Base-by-base conservation (phyloP, 2,329 filamentous ascomycete species). In the Ophiostoma sp. region DNA sequence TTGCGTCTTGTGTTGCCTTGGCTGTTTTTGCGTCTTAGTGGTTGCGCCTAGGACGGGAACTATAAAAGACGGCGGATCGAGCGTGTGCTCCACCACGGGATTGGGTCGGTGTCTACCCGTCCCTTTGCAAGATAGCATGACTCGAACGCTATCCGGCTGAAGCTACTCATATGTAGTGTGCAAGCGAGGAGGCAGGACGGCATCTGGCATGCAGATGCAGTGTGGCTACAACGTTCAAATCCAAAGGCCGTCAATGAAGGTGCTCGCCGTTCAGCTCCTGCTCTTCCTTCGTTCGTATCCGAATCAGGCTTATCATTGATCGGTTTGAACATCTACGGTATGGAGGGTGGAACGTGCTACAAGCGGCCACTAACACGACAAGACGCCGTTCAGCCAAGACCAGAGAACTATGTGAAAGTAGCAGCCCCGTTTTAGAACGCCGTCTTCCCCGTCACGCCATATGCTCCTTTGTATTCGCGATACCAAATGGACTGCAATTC, bases 401-500 rank as follows among this genome's bases (percentile, higher is more conserved):
- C 6, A 55, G n/a, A 55, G 49, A 44, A n/a, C n/a, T n/a, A n/a
- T n/a, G n/a, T n/a, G n/a, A n/a, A n/a, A n/a, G n/a, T n/a, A n/a
- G n/a, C 49, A 55, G 49, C n/a, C 49, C 49, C 18, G 49, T 12
- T 55, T 55, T 55, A 27, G 49, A 55, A 55, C 49, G 49, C 49
- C 49, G 49, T 55, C 49, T 55, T 55, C n/a, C 16, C 55, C 55
- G 27, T 60, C 55, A 60, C 55, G 55, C 38, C 60, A 41, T 44
- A 11, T 12, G 9, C 60, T 38, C 16, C 60, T 64, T 18, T 44
- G 55, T 38, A 40, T 38, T 60, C 55, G 64, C 47, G 67, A 68
- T 68, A 68, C 45, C 45, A 58, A 12, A 40, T 42, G 27, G 49
- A 27, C 49, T 55, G 49, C 27, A 55, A 55, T n/a, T 55, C 49